Conservation (phyloP, 306 rosid genomes). For the Pterocarpus macrocarpus region DNA sequence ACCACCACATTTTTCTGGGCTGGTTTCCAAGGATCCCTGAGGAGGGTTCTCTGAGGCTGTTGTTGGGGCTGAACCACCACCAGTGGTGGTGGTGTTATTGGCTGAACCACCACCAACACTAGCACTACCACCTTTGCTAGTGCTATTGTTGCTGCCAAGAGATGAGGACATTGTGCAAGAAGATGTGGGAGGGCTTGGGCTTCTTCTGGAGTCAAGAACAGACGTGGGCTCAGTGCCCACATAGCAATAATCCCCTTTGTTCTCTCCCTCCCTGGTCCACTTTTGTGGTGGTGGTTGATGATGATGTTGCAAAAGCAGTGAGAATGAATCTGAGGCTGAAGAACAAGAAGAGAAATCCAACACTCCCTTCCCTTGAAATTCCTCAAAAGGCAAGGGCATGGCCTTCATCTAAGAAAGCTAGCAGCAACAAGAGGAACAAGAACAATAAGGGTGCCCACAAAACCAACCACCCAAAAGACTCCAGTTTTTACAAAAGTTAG, state of each 20-base stretch:
- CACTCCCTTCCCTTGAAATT: constrained; percentile 92
- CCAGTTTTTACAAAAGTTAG: constrained; percentile 61
- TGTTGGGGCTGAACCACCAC: constrained; percentile 36
- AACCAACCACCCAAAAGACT: constrained; percentile 60
- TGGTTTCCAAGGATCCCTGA: constrained; percentile 51
- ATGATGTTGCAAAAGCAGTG: constrained; percentile 43
- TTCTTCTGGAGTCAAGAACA: constrained; percentile 87
- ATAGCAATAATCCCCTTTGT: constrained; percentile 72
- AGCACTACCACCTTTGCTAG: constrained; percentile 46
- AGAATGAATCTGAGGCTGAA: constrained; percentile 65
- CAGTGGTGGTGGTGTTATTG: constrained; percentile 10
- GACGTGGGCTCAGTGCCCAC: constrained; percentile 99
- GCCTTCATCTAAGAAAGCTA: constrained; percentile 84
- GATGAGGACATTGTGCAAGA: constrained; percentile 93
- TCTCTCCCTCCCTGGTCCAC: constrained; percentile 57
- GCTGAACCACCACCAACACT: constrained; percentile 45
- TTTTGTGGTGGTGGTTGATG: constrained; percentile 46
- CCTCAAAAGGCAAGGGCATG: constrained; percentile 96
- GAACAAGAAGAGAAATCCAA: constrained; percentile 64
- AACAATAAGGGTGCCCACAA: constrained; percentile 47
- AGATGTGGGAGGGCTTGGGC: constrained; percentile 84
- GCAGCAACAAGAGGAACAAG: constrained; percentile 20
- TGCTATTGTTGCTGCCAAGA: constrained; percentile 60
- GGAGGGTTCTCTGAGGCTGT: constrained; percentile 53
- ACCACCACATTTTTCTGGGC: constrained; percentile 64